A percentile compares a stretch with the other conserved stretches of the same genome.
phyloP scores from a whole-genome alignment of 192 early-diverging fungal species.

The Martensiomyces pterosporus region DNA sequence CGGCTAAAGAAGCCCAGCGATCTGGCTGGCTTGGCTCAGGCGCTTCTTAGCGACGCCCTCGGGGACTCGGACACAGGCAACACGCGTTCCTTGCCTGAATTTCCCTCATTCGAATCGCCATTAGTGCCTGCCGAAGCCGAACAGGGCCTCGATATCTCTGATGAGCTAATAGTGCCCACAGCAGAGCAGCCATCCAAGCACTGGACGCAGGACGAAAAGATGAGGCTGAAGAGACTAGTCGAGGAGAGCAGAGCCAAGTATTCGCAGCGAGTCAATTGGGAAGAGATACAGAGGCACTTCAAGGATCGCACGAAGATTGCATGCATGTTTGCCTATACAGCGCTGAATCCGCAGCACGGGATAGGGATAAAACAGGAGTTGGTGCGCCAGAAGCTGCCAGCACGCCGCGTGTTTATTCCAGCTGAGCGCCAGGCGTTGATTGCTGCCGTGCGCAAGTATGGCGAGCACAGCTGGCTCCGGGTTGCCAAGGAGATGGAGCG shows the following conservation, averaged over 20 bases:
- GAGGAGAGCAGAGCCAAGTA: too few relatives aligned
- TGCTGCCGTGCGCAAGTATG: constrained; percentile 10
- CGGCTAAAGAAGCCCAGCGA: too few relatives aligned
- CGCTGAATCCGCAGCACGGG: background rate
- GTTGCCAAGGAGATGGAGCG: constrained; percentile 16
- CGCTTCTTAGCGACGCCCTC: background rate
- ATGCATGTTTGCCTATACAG: constrained; percentile 1
- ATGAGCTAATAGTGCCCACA: too few relatives aligned
- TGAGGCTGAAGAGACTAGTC: too few relatives aligned
- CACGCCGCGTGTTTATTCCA: background rate
- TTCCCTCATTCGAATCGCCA: too few relatives aligned
- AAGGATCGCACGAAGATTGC: constrained; percentile 1
- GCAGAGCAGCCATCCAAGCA: too few relatives aligned
- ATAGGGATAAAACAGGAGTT: too few relatives aligned
- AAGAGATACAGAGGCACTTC: constrained; percentile 1
- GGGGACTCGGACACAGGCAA: background rate
- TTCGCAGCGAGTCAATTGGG: constrained; percentile 1
- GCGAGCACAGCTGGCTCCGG: constrained; percentile 23
- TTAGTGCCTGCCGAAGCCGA: too few relatives aligned
- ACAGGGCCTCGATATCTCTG: too few relatives aligned
- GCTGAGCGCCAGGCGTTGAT: constrained; percentile 4
- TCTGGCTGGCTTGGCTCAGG: constrained; percentile 2
- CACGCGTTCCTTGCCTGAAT: constrained; percentile 1
- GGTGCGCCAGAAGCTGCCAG: too few relatives aligned
- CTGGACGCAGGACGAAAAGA: too few relatives aligned